These are phyloP conservation scores for Neurospora tetraspora DNA, from an alignment of 495 filamentous ascomycete genomes.

Conservation along the genomic window DNA sequence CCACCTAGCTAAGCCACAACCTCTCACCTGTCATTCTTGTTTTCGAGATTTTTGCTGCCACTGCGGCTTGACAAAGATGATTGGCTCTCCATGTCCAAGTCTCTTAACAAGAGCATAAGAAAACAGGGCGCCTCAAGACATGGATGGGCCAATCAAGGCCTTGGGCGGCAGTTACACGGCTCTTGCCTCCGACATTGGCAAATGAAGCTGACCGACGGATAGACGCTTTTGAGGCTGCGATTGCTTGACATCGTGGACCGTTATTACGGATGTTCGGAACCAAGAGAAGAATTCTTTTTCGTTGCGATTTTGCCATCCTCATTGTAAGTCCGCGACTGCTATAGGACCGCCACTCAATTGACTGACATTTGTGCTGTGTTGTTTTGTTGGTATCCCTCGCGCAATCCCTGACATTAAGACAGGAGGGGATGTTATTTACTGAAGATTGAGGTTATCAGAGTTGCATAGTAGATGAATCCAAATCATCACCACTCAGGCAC, in stretches of 20 bases:
- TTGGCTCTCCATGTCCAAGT: background rate
- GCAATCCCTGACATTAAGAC: background rate
- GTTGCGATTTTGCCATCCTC: background rate
- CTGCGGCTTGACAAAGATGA: background rate
- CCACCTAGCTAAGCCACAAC: background rate
- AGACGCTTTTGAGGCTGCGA: background rate
- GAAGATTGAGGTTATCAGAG: background rate
- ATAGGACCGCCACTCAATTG: too few species aligned
- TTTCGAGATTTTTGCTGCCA: background rate
- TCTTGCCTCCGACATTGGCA: background rate
- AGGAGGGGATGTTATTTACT: background rate
- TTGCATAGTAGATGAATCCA: background rate
- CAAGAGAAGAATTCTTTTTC: background rate
- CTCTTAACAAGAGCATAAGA: background rate
- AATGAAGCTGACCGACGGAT: background rate
- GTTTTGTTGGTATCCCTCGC: background rate
- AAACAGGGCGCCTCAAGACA: background rate
- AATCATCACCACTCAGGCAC: background rate
- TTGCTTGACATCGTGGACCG: background rate
- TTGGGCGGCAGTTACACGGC: background rate
- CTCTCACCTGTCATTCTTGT: background rate
- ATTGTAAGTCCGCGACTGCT: too few species aligned
- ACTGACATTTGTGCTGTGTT: too few species aligned
- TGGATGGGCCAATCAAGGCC: background rate
- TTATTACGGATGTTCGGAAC: background rate